These are phyloP conservation scores for Murraya koenigii DNA, from an alignment of 345 rosid genomes.

Conservation along the genomic window DNA sequence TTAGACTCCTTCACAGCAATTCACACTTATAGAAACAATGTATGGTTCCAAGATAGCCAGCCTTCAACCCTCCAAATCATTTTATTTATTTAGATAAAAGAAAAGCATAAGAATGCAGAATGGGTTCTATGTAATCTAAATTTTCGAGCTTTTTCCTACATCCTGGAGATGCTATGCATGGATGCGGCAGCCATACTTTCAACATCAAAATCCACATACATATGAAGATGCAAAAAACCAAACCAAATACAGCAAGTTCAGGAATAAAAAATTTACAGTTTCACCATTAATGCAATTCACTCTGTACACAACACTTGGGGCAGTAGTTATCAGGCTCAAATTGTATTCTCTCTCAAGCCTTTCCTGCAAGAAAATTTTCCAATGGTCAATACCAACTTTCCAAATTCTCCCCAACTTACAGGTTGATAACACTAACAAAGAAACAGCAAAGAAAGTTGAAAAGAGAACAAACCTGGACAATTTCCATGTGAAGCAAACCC, in stretches of 20 bases:
- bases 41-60: background rate
- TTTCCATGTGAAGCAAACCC: conserved; percentile 99
- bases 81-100: background rate
- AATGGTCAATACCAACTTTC: conserved; percentile 1
- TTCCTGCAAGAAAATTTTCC: conserved; percentile 58
- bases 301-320: conserved; percentile 97
- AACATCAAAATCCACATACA: background rate
- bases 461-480: conserved; percentile 74
- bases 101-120: conserved; percentile 4
- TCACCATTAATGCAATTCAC: conserved; percentile 75
- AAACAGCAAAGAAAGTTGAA: conserved; percentile 7
- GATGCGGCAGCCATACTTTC: background rate
- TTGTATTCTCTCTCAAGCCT: conserved; percentile 97
- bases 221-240: conserved; percentile 8
- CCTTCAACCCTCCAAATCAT: background rate
- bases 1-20: background rate
- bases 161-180: conserved; percentile 1
- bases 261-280: conserved; percentile 66
- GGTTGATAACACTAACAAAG: background rate
- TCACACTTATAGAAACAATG: background rate
- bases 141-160: conserved; percentile 5
- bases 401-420: conserved; percentile 6
- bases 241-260: background rate
- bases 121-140: background rate
- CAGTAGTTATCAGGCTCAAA: conserved; percentile 95